phyloP scores from a whole-genome alignment of 1,284 basidiomycete species.

The Irpex sp. region DNA sequence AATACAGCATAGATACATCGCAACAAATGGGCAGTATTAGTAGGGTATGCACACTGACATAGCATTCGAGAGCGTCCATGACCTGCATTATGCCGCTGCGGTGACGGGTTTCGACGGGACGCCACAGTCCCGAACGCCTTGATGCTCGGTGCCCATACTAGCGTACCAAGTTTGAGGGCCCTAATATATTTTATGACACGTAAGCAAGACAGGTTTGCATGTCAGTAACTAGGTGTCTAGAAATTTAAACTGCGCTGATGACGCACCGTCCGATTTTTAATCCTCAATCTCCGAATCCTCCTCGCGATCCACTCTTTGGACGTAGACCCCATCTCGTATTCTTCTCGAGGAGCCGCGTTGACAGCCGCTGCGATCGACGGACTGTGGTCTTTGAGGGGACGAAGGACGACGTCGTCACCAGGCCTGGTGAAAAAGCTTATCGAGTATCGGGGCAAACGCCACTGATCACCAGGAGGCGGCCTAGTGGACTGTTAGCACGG shows the following conservation, averaged over 20 bases:
- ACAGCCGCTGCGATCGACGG: constrained; percentile 37
- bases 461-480: constrained; percentile 30
- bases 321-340: constrained; percentile 35
- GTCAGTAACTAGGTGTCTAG: not conserved
- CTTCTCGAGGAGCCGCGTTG: constrained; percentile 24
- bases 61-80: not conserved
- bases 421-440: constrained; percentile 35
- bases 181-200: constrained; percentile 3
- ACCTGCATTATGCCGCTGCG: not conserved
- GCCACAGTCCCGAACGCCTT: constrained; percentile 5
- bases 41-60: not conserved
- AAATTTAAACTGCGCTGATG: not conserved
- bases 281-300: constrained; percentile 39
- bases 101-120: not conserved
- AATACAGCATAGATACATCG: not conserved
- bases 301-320: constrained; percentile 44
- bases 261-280: constrained; percentile 36
- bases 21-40: too few species aligned
- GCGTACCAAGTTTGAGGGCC: constrained; percentile 21
- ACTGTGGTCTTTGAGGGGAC: constrained; percentile 39
- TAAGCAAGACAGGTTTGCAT: not conserved
- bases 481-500: constrained; percentile 12
- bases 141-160: constrained; percentile 24
- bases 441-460: constrained; percentile 27
- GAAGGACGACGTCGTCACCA: constrained; percentile 25